A percentile compares a stretch with the other conserved stretches of the same genome.
Evolutionary conservation across 129 eudicot genomes (phyloP).

Genomic region (Saposhnikovia divaricata): DNA sequence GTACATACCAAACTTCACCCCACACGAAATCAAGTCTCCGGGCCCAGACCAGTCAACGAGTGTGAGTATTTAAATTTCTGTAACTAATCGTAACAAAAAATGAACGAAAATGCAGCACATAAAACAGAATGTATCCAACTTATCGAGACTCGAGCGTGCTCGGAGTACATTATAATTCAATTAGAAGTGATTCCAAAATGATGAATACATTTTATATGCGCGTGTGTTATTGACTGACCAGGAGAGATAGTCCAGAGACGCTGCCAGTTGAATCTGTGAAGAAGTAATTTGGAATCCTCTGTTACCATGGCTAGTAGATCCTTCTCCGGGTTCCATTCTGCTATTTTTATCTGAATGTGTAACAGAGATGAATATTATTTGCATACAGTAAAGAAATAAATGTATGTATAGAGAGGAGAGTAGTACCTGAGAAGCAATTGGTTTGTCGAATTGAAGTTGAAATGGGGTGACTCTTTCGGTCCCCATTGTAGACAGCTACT

Average conservation of each 20-base stretch:
- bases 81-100: no score
- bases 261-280: constrained; percentile 98
- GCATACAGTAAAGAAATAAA: background rate
- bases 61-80: no score
- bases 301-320: constrained; percentile 95
- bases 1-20: no score
- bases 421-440: constrained; percentile 75
- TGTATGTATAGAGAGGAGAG: no score
- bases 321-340: constrained; percentile 99
- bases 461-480: constrained; percentile 61
- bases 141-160: no score
- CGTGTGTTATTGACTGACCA: constrained; percentile 25
- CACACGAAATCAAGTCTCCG: no score
- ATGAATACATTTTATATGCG: background rate
- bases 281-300: constrained; percentile 77
- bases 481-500: constrained; percentile 34
- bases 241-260: constrained; percentile 88
- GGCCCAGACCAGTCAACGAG: no score
- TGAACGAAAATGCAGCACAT: no score
- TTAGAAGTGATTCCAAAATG: no score
- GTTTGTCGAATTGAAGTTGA: constrained; percentile 97
- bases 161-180: no score
- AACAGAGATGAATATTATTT: background rate
- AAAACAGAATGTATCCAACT: no score
- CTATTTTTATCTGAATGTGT: constrained; percentile 51